Conservation (phyloP, 352 stramenopile species). For the Phytophthora aleatoria region DNA sequence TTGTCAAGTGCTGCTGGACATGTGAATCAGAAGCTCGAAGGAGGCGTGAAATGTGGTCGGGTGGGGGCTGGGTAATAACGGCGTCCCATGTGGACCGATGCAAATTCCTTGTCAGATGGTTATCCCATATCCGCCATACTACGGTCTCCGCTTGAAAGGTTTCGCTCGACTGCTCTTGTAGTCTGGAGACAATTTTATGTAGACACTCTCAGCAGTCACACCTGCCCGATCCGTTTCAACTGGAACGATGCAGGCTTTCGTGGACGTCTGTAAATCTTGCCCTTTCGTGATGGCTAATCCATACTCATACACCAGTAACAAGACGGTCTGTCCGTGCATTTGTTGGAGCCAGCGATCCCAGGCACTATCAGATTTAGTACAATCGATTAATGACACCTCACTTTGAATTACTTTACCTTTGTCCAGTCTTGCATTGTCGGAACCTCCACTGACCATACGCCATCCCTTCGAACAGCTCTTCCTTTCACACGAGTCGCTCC, state of each 20-base stretch:
- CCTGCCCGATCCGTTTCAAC: background rate
- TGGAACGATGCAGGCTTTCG: background rate
- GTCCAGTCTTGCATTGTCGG: background rate
- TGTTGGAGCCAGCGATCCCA: background rate
- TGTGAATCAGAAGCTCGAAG: background rate
- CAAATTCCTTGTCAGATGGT: background rate
- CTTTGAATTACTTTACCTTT: background rate
- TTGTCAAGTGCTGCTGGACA: background rate
- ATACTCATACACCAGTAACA: no score
- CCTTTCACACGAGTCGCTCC: background rate
- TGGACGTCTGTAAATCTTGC: background rate
- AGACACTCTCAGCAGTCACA: background rate
- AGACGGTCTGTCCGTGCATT: background rate
- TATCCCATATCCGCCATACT: background rate
- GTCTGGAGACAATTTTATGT: background rate
- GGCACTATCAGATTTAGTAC: background rate
- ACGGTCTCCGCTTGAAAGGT: background rate
- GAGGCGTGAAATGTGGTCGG: background rate
- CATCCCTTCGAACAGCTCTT: background rate
- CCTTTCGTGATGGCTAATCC: background rate
- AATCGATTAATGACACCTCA: background rate
- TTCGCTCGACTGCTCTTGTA: background rate
- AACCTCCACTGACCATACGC: background rate
- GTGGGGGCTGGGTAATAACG: background rate
- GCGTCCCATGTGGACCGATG: background rate